phyloP scores from a whole-genome alignment of 73 alveolate species.

The Paraurostyla sp. region DNA sequence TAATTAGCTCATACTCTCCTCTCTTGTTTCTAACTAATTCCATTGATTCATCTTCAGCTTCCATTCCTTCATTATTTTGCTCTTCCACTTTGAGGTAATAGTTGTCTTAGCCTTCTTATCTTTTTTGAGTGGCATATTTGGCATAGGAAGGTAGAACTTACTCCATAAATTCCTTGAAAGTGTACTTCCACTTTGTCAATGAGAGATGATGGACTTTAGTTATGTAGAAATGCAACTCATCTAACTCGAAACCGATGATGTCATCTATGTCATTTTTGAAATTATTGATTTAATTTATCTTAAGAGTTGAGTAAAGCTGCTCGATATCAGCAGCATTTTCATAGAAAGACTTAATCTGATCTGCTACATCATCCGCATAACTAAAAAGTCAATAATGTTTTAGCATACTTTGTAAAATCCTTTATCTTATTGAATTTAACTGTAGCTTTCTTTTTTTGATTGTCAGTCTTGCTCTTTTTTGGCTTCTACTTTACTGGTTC shows the following conservation, averaged over 20 bases:
- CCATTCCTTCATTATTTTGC: neutral
- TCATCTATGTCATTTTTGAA: slow-evolving; percentile 45
- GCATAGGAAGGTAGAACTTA: slow-evolving; percentile 4
- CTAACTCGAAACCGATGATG: slow-evolving; percentile 34
- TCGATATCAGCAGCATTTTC: neutral
- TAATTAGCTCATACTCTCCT: neutral
- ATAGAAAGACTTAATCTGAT: neutral
- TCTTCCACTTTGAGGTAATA: neutral
- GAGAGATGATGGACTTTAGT: slow-evolving; percentile 30
- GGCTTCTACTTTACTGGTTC: neutral
- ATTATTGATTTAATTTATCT: slow-evolving; percentile 3
- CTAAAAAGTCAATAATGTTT: slow-evolving; percentile 16
- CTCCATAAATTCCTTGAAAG: neutral
- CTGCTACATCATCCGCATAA: slow-evolving; percentile 5
- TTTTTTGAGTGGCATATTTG: neutral
- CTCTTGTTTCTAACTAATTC: neutral
- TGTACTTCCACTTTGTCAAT: neutral
- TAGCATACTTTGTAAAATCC: neutral
- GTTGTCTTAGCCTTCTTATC: slow-evolving; percentile 16
- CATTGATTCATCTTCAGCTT: neutral
- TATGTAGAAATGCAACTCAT: slow-evolving; percentile 11
- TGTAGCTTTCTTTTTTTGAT: neutral
- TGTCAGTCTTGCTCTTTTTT: no score
- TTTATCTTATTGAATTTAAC: neutral
- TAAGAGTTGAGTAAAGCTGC: neutral